Percentiles rank a stretch among this genome's conserved stretches.
phyloP scores from a whole-genome alignment of 2,329 filamentous ascomycete species.

The Talaromyces piceae region DNA sequence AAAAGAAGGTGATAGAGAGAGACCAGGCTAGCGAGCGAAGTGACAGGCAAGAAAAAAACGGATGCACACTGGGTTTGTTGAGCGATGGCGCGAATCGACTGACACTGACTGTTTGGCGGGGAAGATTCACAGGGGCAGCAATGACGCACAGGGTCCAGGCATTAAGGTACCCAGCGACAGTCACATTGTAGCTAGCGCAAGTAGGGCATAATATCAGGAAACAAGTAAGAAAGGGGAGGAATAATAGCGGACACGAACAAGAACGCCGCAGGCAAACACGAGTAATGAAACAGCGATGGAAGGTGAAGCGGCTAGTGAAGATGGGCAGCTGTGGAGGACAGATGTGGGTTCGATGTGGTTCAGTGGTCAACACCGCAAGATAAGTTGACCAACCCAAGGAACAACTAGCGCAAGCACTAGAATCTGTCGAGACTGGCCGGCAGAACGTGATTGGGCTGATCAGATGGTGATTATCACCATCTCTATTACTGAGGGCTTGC shows the following conservation, averaged over 20 bases:
- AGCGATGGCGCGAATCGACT: neutral
- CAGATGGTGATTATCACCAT: no score
- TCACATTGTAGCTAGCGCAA: constrained; percentile 10
- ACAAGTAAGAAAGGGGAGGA: neutral
- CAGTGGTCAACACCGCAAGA: neutral
- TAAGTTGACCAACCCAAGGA: no score
- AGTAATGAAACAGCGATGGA: neutral
- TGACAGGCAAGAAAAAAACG: neutral
- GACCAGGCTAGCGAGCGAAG: neutral
- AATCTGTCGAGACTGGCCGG: neutral
- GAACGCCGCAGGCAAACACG: neutral
- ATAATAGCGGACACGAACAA: neutral
- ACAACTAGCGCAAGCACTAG: constrained; percentile 1
- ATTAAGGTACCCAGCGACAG: constrained; percentile 3
- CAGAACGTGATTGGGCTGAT: neutral
- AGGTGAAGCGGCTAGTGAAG: neutral
- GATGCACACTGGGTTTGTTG: neutral
- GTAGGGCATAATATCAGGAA: neutral
- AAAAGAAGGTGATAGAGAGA: neutral
- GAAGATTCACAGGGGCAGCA: constrained; percentile 4
- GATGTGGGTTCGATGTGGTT: neutral
- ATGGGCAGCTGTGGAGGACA: neutral
- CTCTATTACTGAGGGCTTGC: no score
- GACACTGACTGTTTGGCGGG: neutral
- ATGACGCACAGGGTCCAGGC: constrained; percentile 5